Conservation (phyloP, 2,329 filamentous ascomycete species). For the Phaeoacremonium minimum region DNA sequence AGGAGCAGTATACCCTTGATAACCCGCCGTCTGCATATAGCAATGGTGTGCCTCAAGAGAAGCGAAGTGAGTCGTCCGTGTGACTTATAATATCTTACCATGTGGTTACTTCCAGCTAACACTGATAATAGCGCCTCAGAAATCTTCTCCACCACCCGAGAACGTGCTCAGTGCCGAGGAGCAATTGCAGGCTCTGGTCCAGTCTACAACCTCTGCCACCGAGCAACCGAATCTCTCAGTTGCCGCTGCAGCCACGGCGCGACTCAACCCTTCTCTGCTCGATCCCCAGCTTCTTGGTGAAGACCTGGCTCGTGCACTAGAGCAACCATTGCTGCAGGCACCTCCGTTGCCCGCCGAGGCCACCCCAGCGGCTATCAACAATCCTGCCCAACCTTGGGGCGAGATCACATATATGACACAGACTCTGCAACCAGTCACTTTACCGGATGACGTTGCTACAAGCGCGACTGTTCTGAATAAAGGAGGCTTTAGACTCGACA, state of each 20-base stretch:
- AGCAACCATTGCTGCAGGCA: neutral
- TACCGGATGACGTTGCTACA: conserved; percentile 10
- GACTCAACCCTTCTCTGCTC: conserved; percentile 49
- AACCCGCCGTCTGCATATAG: conserved; percentile 50
- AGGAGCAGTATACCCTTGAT: conserved; percentile 56
- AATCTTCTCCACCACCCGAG: conserved; percentile 7
- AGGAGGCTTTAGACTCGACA: conserved; percentile 53
- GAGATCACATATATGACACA: conserved; percentile 46
- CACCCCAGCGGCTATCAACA: conserved; percentile 8
- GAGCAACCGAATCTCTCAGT: conserved; percentile 49
- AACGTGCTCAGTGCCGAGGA: conserved; percentile 41
- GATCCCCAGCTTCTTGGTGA: conserved; percentile 36
- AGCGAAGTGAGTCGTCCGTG: conserved; percentile 30
- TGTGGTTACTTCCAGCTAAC: conserved; percentile 10
- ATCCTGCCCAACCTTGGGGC: conserved; percentile 41
- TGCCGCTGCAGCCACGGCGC: conserved; percentile 52
- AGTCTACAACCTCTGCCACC: conserved; percentile 27
- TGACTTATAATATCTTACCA: neutral
- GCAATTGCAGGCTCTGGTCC: conserved; percentile 41
- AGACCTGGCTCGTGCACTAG: conserved; percentile 8
- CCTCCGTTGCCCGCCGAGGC: conserved; percentile 10
- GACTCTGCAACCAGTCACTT: conserved; percentile 18
- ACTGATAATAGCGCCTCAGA: too few relatives aligned
- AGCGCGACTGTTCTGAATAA: conserved; percentile 22
- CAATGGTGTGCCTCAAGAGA: conserved; percentile 23